phyloP scores from a whole-genome alignment of 2,329 filamentous ascomycete species.

The Penicillium sp. region DNA sequence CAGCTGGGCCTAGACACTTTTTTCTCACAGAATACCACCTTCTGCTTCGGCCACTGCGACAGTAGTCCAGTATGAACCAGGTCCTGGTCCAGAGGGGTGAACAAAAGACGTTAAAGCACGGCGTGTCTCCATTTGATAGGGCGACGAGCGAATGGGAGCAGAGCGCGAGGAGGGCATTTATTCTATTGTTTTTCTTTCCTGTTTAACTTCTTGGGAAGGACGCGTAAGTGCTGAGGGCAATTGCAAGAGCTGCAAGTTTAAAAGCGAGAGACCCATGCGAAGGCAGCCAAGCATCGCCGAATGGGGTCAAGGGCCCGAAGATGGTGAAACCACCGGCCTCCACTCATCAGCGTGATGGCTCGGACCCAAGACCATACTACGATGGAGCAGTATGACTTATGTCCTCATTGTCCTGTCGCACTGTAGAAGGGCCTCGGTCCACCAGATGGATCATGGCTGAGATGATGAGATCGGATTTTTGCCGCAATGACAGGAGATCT shows the following conservation, averaged over 20 bases:
- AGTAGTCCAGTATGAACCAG: background rate
- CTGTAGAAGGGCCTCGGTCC: conserved; percentile 14
- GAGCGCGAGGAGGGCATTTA: background rate
- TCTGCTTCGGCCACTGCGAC: background rate
- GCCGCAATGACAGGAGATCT: background rate
- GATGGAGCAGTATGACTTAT: too few species aligned
- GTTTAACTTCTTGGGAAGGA: conserved; percentile 17
- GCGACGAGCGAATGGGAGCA: background rate
- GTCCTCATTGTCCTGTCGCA: too few species aligned
- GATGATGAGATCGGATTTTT: conserved; percentile 15
- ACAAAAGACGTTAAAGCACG: background rate
- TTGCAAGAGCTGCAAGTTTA: conserved; percentile 19
- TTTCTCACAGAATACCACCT: background rate
- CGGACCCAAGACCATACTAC: conserved; percentile 10
- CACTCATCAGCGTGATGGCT: background rate
- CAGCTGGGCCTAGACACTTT: background rate
- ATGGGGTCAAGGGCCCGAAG: conserved; percentile 32
- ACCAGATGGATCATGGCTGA: conserved; percentile 2
- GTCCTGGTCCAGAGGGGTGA: too few species aligned
- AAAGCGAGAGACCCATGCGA: conserved; percentile 16
- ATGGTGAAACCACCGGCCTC: conserved; percentile 32
- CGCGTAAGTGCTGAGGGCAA: conserved; percentile 31
- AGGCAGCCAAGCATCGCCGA: conserved; percentile 17
- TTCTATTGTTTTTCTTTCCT: background rate
- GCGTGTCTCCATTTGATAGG: background rate